Percentiles rank a stretch among this genome's conserved stretches.
Conservation (phyloP, 2,329 filamentous ascomycete species). For the Verticillium klebahnii region DNA sequence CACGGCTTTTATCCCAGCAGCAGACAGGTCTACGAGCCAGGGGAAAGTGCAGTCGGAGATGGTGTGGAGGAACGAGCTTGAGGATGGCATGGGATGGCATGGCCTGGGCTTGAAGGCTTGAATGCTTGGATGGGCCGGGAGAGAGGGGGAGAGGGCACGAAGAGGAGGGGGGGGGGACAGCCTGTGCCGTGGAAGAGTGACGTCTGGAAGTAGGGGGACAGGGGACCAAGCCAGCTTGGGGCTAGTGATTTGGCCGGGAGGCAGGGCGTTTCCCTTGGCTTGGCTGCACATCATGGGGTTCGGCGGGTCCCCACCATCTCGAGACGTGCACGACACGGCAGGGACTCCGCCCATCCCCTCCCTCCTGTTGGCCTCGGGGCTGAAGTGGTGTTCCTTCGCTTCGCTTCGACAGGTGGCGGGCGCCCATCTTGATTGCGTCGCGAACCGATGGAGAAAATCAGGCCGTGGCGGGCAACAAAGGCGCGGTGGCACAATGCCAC, state of each 20-base stretch:
- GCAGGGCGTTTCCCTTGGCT: not conserved
- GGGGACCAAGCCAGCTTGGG: not conserved
- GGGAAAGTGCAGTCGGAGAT: not conserved
- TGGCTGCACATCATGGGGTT: conserved; percentile 12
- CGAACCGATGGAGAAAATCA: not conserved
- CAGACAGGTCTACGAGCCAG: not conserved
- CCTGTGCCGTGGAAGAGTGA: not conserved
- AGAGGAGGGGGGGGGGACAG: not conserved
- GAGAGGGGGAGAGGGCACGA: not conserved
- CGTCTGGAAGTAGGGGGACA: not conserved
- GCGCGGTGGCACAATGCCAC: too few species aligned
- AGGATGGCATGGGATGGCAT: not conserved
- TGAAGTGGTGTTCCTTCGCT: not conserved
- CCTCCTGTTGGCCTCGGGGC: not conserved
- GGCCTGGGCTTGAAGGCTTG: not conserved
- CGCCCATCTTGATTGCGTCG: not conserved
- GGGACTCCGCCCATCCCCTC: not conserved
- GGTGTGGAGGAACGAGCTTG: conserved; percentile 10
- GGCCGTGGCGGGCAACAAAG: not conserved
- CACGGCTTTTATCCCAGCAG: not conserved
- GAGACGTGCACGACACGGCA: not conserved
- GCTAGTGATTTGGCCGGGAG: not conserved
- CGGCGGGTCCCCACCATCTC: conserved; percentile 4
- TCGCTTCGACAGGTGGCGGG: not conserved
- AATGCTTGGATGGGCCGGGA: not conserved